These are phyloP conservation scores for Gastrolobium villosum DNA, from an alignment of 306 rosid genomes.

Conservation along the genomic window DNA sequence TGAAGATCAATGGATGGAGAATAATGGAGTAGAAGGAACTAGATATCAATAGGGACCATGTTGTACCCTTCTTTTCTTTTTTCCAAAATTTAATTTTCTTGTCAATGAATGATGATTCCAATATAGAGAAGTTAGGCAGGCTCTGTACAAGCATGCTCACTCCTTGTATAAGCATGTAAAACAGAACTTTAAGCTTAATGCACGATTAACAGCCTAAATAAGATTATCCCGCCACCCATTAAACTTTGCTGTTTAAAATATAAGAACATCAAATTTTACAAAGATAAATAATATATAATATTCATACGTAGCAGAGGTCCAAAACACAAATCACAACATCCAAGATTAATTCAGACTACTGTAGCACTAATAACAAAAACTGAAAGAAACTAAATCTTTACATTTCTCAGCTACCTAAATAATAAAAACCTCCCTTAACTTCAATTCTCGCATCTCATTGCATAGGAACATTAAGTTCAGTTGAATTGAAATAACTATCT, in stretches of 20 bases:
- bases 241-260: neutral
- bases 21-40: constrained; percentile 59
- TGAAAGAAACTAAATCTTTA: too few relatives aligned
- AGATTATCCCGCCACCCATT: constrained; percentile 30
- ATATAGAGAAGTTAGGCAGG: constrained; percentile 52
- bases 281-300: neutral
- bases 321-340: constrained; percentile 31
- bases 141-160: constrained; percentile 46
- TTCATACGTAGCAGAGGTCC: neutral
- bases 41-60: constrained; percentile 52
- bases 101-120: constrained; percentile 58
- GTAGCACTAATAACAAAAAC: too few relatives aligned
- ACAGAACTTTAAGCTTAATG: constrained; percentile 22
- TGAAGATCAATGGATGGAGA: constrained; percentile 42
- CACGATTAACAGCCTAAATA: neutral
- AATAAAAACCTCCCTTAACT: too few relatives aligned
- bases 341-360: neutral
- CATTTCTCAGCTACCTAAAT: too few relatives aligned
- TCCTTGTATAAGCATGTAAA: constrained; percentile 35
- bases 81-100: constrained; percentile 57
- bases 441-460: too few relatives aligned
- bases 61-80: constrained; percentile 22
- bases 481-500: constrained; percentile 54
- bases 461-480: constrained; percentile 3
- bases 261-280: neutral